phyloP scores from a whole-genome alignment of 2,329 filamentous ascomycete genomes.

The Aspergillus ochraceus region DNA sequence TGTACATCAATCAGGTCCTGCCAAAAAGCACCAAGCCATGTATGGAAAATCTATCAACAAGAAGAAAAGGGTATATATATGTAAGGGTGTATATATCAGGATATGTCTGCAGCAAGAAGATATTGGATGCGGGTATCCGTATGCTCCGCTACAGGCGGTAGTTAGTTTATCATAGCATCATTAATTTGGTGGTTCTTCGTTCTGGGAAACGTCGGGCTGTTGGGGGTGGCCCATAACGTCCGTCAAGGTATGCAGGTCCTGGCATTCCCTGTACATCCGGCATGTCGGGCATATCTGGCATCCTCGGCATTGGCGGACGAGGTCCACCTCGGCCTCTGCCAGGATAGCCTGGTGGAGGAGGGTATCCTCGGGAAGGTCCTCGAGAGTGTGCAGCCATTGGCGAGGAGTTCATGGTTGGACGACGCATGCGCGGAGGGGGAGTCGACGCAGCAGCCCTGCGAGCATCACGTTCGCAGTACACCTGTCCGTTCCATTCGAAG shows the following conservation, averaged over 20 bases:
- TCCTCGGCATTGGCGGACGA: constrained; percentile 12
- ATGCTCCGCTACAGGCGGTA: background rate
- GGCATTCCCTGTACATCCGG: constrained; percentile 15
- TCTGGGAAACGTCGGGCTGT: constrained; percentile 47
- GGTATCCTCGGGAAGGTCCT: constrained; percentile 13
- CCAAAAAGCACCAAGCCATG: background rate
- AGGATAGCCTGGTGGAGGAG: constrained; percentile 27
- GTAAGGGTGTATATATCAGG: background rate
- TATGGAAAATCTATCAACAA: constrained; percentile 4
- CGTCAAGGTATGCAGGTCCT: constrained; percentile 12
- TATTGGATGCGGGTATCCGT: background rate
- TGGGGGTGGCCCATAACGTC: constrained; percentile 26
- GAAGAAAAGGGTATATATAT: constrained; percentile 9
- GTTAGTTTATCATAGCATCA: constrained; percentile 44
- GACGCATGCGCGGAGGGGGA: constrained; percentile 37
- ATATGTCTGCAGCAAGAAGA: no score
- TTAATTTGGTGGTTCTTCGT: constrained; percentile 49
- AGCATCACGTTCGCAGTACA: constrained; percentile 87
- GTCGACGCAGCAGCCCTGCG: constrained; percentile 53
- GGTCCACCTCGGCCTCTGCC: constrained; percentile 20
- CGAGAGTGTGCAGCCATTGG: constrained; percentile 27
- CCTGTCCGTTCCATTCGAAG: constrained; percentile 77
- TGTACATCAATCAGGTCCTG: background rate
- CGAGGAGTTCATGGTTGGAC: constrained; percentile 35
- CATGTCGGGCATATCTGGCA: constrained; percentile 4